Percentiles rank a stretch among this genome's conserved stretches.
Evolutionary conservation across 768 basidiomycete genomes (phyloP).

Genomic region (Kwoniella bestiolae): DNA sequence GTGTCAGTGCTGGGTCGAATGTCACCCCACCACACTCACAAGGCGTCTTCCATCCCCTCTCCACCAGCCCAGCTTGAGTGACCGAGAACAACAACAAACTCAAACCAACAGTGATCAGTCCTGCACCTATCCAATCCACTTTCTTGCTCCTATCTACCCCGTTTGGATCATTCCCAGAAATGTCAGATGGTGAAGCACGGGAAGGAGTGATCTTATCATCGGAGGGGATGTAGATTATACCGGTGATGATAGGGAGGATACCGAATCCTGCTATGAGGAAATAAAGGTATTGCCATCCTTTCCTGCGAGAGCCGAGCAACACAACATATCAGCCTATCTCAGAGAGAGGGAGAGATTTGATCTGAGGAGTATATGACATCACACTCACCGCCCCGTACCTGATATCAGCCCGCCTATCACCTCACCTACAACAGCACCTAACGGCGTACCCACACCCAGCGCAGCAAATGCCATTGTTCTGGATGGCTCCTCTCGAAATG

Average conservation of each 20-base stretch:
- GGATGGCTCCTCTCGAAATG: constrained; percentile 48
- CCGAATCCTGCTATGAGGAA: constrained; percentile 68
- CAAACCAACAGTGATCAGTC: constrained; percentile 69
- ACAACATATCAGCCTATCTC: not conserved
- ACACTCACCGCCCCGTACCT: not conserved
- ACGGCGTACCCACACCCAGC: constrained; percentile 77
- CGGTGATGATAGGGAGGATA: constrained; percentile 64
- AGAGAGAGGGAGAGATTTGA: not conserved
- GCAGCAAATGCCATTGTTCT: constrained; percentile 79
- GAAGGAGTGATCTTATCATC: constrained; percentile 64
- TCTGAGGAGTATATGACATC: not conserved
- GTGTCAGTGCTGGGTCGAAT: constrained; percentile 18
- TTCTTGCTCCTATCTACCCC: constrained; percentile 38
- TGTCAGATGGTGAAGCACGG: not conserved
- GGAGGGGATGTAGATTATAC: constrained; percentile 64
- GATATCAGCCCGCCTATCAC: constrained; percentile 69
- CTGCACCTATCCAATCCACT: constrained; percentile 81
- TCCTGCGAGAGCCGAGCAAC: not conserved
- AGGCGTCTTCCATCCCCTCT: constrained; percentile 66
- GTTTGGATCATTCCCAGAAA: not conserved
- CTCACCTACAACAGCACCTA: constrained; percentile 72
- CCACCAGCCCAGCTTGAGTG: constrained; percentile 68
- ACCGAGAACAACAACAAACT: constrained; percentile 75
- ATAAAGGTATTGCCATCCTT: constrained; percentile 62
- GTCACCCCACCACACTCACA: constrained; percentile 58